phyloP scores from a whole-genome alignment of 2,329 filamentous ascomycete genomes.

The Aspergillus sp. region DNA sequence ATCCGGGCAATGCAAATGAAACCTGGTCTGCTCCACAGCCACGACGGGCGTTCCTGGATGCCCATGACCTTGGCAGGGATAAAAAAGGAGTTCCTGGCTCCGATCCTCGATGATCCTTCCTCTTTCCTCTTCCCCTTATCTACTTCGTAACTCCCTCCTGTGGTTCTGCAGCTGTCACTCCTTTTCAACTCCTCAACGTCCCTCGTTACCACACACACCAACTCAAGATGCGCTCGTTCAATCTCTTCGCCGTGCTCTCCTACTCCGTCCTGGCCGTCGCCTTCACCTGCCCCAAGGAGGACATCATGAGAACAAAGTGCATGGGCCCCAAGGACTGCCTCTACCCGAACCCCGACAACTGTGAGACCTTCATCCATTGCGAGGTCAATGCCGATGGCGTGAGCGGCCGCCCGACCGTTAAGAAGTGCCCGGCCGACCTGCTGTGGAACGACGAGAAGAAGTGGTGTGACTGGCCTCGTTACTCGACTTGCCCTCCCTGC shows the following conservation, averaged over 20 bases:
- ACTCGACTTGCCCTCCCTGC: neutral
- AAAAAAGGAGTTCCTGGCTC: no score
- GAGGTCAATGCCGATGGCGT: no score
- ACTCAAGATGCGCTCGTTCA: neutral
- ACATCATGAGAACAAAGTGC: neutral
- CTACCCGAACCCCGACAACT: neutral
- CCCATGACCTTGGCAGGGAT: no score
- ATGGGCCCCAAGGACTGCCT: neutral
- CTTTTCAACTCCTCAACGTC: no score
- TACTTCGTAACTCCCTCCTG: no score
- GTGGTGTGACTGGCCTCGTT: neutral
- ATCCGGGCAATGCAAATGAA: no score
- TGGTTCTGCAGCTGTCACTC: no score
- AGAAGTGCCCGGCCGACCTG: neutral
- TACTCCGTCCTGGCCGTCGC: conserved; percentile 8
- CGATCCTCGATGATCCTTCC: no score
- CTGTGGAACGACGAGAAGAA: neutral
- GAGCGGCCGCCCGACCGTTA: neutral
- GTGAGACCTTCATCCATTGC: neutral
- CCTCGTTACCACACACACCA: no score
- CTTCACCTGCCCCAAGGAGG: conserved; percentile 28
- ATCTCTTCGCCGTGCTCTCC: conserved; percentile 42
- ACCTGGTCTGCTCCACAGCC: no score
- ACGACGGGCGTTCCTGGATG: no score
- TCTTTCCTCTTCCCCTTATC: no score